Conservation (phyloP, 2,329 filamentous ascomycete species). For the Boeremia exigua region DNA sequence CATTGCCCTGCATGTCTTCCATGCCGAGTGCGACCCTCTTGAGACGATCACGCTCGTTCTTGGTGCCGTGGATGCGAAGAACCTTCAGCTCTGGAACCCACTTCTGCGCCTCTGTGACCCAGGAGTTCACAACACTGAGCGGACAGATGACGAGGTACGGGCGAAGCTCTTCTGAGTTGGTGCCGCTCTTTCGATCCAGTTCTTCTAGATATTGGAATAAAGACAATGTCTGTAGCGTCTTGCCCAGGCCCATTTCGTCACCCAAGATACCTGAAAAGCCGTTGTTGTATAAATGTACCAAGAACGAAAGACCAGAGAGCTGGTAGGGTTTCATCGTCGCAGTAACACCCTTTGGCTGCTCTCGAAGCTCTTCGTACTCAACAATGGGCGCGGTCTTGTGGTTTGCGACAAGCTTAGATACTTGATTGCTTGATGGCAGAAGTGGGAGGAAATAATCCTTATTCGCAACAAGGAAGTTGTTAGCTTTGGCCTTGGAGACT, state of each 20-base stretch:
- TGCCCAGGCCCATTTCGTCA: conserved; percentile 99
- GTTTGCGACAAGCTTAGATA: conserved; percentile 46
- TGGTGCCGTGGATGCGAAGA: conserved; percentile 94
- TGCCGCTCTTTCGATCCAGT: conserved; percentile 67
- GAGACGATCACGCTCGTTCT: conserved; percentile 78
- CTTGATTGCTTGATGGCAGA: conserved; percentile 53
- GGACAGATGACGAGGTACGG: conserved; percentile 97
- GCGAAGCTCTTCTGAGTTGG: conserved; percentile 68
- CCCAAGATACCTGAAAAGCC: conserved; percentile 98
- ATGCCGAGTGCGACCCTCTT: conserved; percentile 57
- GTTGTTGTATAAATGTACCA: conserved; percentile 99
- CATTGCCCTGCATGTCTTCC: conserved; percentile 55
- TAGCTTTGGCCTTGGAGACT: conserved; percentile 52
- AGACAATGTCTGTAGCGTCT: conserved; percentile 98
- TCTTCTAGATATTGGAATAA: conserved; percentile 96
- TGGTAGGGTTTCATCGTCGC: conserved; percentile 90
- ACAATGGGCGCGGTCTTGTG: conserved; percentile 35
- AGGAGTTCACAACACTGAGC: conserved; percentile 94
- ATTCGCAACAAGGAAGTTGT: conserved; percentile 55
- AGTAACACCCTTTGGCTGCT: conserved; percentile 55
- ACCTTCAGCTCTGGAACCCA: conserved; percentile 88
- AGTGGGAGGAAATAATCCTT: conserved; percentile 56
- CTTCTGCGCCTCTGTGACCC: conserved; percentile 96
- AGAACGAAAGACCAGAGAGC: conserved; percentile 96
- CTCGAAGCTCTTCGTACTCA: conserved; percentile 49